Evolutionary conservation across 305 asterid species (phyloP).

Genomic region (Rubia tinctorum): DNA sequence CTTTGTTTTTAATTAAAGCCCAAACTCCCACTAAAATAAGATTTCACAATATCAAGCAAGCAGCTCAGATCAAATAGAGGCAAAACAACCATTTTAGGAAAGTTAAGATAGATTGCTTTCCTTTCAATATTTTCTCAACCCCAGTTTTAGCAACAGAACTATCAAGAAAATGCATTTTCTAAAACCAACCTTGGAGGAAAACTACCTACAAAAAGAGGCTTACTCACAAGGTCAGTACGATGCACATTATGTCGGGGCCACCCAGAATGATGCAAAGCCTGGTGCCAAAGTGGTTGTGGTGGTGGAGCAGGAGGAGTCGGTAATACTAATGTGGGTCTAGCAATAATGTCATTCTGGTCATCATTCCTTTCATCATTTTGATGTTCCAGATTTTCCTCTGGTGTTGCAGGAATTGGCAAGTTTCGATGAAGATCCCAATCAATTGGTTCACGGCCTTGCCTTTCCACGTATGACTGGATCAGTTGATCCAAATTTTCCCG

Average conservation of each 20-base stretch:
- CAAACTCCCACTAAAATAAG: not conserved
- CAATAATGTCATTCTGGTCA: conserved; percentile 45
- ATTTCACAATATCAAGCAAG: not conserved
- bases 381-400: conserved; percentile 51
- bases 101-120: not conserved
- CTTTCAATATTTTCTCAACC: not conserved
- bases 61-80: not conserved
- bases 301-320: conserved; percentile 92
- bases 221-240: conserved; percentile 82
- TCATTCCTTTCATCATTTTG: conserved; percentile 53
- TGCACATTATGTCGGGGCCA: conserved; percentile 84
- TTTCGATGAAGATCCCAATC: conserved; percentile 85
- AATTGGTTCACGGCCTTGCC: conserved; percentile 69
- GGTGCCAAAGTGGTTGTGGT: conserved; percentile 89
- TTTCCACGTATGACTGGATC: conserved; percentile 77
- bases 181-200: not conserved
- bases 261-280: conserved; percentile 67
- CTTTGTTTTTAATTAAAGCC: not conserved
- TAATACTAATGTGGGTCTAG: conserved; percentile 57
- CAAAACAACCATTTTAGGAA: not conserved
- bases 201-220: not conserved
- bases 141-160: not conserved
- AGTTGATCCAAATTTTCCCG: conserved; percentile 92
- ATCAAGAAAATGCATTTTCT: not conserved
- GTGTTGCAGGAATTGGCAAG: conserved; percentile 70